Base-by-base conservation (phyloP, 2,329 filamentous ascomycete species). In the Colletotrichum sp. region DNA sequence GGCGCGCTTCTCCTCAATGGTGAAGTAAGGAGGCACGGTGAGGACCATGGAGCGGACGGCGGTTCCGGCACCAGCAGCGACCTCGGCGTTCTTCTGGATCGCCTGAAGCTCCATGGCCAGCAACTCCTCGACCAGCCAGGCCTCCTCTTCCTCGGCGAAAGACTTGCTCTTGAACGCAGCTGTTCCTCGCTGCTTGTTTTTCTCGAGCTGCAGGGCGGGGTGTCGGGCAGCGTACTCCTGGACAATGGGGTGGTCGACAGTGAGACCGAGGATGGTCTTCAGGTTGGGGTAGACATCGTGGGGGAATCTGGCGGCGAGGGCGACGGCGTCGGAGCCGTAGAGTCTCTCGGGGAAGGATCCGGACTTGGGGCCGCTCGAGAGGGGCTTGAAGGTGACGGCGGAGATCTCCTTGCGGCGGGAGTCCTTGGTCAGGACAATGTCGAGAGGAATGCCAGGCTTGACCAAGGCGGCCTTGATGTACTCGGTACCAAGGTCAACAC, bases 341-440 rank as follows among this genome's bases (percentile, higher is more conserved):
- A 94, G 91, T 81, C 97, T 91, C 86, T 99, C 97, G 52, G 97
- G 97, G 83, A 94, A 98, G 21, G 88, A 86, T 69, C 91, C 93
- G 78, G 88, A 88, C 81, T 90, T 90, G 74, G 91, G 88, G 70
- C 90, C 91, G 80, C 90, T 87, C 79, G 91, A 91, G n/a, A 92
- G 89, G 48, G 96, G 95, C 86, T 99, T 98, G 88, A 99, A 98
- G 58, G 95, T 94, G 79, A 99, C 92, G 56, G 96, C 96, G 3
- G 96, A 95, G 28, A 91, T 91, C 84, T 99, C 97, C 89, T 99
- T 99, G 82, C 97, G 94, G 85, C 98, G 95, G 34, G 97, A 98
- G 86, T 99, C 97, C 84, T 98, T 99, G 34, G 96, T 98, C 72
- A 98, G 91, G 84, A 99, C 96, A 78, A 99, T 98, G 79, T 99